phyloP scores from a whole-genome alignment of 345 rosid species.

The Melaleuca quinquenervia region DNA sequence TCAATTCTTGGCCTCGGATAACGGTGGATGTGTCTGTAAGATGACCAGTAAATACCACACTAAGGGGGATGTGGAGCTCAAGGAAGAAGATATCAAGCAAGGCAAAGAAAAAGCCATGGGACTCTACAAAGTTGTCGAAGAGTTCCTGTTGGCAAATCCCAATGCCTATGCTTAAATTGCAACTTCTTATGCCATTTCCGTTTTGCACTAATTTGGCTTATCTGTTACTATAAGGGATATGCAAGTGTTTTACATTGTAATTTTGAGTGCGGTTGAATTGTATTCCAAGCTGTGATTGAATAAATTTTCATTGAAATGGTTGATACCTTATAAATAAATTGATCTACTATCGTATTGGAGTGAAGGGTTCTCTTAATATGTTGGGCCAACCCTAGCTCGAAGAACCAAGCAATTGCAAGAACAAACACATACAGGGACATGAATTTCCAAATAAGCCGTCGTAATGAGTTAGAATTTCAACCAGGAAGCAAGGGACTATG shows the following conservation, averaged over 20 bases:
- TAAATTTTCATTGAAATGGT: too few relatives aligned
- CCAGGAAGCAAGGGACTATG: too few relatives aligned
- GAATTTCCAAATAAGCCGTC: too few relatives aligned
- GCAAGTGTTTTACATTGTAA: not conserved
- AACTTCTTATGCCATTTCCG: not conserved
- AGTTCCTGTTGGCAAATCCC: conserved; percentile 15
- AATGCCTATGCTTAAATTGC: not conserved
- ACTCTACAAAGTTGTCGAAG: conserved; percentile 13
- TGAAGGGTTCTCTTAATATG: too few relatives aligned
- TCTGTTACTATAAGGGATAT: too few relatives aligned
- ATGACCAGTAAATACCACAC: conserved; percentile 6
- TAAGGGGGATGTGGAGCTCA: conserved; percentile 3
- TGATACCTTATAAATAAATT: too few relatives aligned
- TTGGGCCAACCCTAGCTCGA: too few relatives aligned
- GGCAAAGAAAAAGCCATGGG: not conserved
- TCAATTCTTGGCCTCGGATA: conserved; percentile 5
- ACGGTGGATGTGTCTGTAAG: conserved; percentile 14
- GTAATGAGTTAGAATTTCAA: too few relatives aligned
- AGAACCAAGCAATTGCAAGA: too few relatives aligned
- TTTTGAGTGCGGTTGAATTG: not conserved
- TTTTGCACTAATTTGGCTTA: not conserved
- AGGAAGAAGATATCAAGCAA: conserved; percentile 11
- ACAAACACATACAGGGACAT: too few relatives aligned
- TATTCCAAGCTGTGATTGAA: too few relatives aligned
- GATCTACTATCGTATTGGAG: too few relatives aligned